Base-by-base conservation (phyloP, 345 rosid genomes). In the Pistacia integerrima region DNA sequence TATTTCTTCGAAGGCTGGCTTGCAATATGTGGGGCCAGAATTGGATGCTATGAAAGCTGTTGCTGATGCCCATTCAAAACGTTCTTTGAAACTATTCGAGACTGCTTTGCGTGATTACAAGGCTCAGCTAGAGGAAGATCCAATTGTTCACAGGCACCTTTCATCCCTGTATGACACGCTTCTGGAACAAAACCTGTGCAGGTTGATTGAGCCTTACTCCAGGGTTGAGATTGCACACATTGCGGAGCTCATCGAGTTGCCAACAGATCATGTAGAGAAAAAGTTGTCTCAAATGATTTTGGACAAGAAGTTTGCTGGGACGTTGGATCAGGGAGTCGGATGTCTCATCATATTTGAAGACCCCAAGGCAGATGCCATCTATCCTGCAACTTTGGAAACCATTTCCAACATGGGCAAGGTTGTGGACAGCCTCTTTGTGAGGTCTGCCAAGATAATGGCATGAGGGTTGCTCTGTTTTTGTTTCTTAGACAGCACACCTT, bases 1-100 rank as follows among this genome's bases (percentile, higher is more conserved):
- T 60, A 92, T 93, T 70, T 92, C 99, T 54, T 93, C 98, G 18
- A 96, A 92, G 86, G 99, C 97, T 5, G 99, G 99, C 46, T 83
- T 93, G 9, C 92, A 88, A 9, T 93, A 96, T 2, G 88, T 89
- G 67, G 99, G 98, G 3, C 94, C 93, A 1, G 98, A 96, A 68
- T 68, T 96, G 16, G 97, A 96, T 81, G 97, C 97, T 7, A 96
- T 96, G 98, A 96, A 93, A 88, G 93, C 99, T 70, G 97, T 96
- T 28, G 98, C 98, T 4, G 94, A 96, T 91, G 99, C 98, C 63
- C 89, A 96, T 80, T 80, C 99, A 0, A 92, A 96, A 75, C 85
- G 98, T 38, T 95, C 99, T 7, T 76, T 95, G 87, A 95, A 90
- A 84, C 70, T 91, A 58, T 92, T 96, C 48, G 99, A 93, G 87